Evolutionary conservation across 805 yeast species (phyloP), one percentile per base, ranked within the genome.

Genomic region (Candida takata): DNA sequence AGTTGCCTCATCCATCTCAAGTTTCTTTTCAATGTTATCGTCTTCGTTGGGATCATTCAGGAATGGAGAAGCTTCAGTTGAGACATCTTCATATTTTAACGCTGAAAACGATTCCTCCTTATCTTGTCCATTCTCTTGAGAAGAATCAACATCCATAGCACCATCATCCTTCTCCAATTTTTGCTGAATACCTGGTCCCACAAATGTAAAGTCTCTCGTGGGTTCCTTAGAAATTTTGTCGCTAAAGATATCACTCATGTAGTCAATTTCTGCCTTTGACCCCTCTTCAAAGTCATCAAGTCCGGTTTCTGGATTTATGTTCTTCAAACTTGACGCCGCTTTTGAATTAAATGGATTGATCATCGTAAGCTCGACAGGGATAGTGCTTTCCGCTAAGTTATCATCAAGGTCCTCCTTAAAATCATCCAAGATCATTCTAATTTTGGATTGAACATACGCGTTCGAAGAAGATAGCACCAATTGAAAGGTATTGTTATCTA

Each of bases 311-410:
- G 40, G 15, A 27, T 31, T 10, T 34, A 31, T 26, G 25, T 24
- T 13, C 4, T 18, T 10, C 18, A 27, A 16, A 16, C 17, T 10
- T 19, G 24, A 13, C 9, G 6, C 24, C 25, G 21, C 26, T 14
- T 18, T 27, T 2, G 36, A 8, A 12, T 25, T 40, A 34, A 43
- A 38, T 9, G 57, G 56, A 24, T 52, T 49, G 33, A 54, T 52
- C 58, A 54, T 55, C 1, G 60, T 55, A 48, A 52, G 51, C 14
- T 55, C 56, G 8, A 47, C 44, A 15, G 50, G 43, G 8, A 45
- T 38, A 2, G 48, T 51, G 5, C 36, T 24, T 4, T 48, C 53
- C 11, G 29, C 7, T 5, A 17, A 12, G 11, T 27, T 40, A 9
- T 34, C 45, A 7, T 36, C 41, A 21, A 29, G 31, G n/a, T 41